Conservation (phyloP, 2,329 filamentous ascomycete genomes). For the Emergomyces orientalis region DNA sequence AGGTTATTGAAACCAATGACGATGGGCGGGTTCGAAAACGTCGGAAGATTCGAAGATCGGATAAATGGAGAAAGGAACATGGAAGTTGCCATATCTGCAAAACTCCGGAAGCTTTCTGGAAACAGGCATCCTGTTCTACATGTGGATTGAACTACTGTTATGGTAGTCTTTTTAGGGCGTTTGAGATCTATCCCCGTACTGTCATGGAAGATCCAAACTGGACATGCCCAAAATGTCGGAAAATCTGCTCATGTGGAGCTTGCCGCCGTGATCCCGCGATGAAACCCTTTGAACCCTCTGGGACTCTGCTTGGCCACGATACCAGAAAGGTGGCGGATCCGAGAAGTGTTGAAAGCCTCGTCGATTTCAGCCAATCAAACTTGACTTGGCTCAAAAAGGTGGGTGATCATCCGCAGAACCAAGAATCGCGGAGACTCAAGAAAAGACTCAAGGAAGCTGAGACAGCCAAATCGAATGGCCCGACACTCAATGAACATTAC, state of each 20-base stretch:
- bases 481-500: slow-evolving; percentile 37
- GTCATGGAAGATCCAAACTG: slow-evolving; percentile 73
- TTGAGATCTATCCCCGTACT: slow-evolving; percentile 76
- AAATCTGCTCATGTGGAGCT: slow-evolving; percentile 75
- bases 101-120: slow-evolving; percentile 71
- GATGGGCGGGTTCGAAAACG: slow-evolving; percentile 54
- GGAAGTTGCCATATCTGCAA: slow-evolving; percentile 72
- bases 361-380: slow-evolving; percentile 87
- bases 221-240: slow-evolving; percentile 79
- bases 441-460: slow-evolving; percentile 47
- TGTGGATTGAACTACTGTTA: slow-evolving; percentile 81
- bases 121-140: slow-evolving; percentile 67
- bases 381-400: slow-evolving; percentile 65
- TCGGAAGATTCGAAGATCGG: slow-evolving; percentile 45
- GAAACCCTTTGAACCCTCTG: slow-evolving; percentile 73
- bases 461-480: slow-evolving; percentile 40
- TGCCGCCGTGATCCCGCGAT: slow-evolving; percentile 64
- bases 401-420: slow-evolving; percentile 34
- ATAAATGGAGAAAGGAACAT: slow-evolving; percentile 42
- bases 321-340: slow-evolving; percentile 84
- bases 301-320: slow-evolving; percentile 80
- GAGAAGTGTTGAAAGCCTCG: slow-evolving; percentile 78
- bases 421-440: slow-evolving; percentile 34
- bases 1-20: slow-evolving; percentile 46
- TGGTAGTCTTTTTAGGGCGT: slow-evolving; percentile 82